Evolutionary conservation across 2,329 filamentous ascomycete genomes (phyloP).

Genomic region (Fusarium anguioides): DNA sequence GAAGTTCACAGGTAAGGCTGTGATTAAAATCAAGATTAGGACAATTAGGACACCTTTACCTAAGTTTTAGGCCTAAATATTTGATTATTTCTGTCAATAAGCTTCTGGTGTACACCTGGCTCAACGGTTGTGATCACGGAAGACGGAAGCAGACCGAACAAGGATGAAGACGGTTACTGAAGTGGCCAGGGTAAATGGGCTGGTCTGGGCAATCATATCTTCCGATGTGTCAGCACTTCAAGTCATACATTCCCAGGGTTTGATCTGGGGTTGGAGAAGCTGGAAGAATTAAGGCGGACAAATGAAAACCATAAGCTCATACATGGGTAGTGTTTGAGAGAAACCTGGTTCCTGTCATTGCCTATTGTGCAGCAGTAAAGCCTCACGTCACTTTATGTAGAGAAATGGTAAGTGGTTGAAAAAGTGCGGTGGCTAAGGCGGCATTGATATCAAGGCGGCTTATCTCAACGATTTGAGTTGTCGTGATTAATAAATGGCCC

Average conservation of each 20-base stretch:
- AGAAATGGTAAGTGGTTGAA: background rate
- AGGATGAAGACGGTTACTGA: background rate
- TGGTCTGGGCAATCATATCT: slow-evolving; percentile 6
- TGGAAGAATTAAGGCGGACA: slow-evolving; percentile 11
- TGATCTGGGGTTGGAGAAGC: slow-evolving; percentile 11
- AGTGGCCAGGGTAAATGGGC: background rate
- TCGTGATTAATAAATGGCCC: slow-evolving; percentile 41
- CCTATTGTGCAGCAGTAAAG: background rate
- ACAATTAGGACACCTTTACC: too few species aligned
- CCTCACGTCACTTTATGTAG: background rate
- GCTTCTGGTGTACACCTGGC: too few species aligned
- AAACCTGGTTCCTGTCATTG: slow-evolving; percentile 7
- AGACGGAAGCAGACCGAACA: background rate
- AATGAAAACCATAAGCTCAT: slow-evolving; percentile 23
- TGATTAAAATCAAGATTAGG: too few species aligned
- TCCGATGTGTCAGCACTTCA: slow-evolving; percentile 30
- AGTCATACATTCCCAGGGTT: slow-evolving; percentile 21
- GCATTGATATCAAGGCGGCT: slow-evolving; percentile 15
- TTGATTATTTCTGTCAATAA: too few species aligned
- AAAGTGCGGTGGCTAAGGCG: slow-evolving; percentile 17
- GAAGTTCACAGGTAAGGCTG: too few species aligned
- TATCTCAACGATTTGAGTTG: slow-evolving; percentile 41
- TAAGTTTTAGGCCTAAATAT: too few species aligned
- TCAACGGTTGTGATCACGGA: background rate
- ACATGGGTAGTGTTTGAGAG: background rate